Evolutionary conservation across 208 protist species (phyloP), one percentile per base, ranked within the genome.

Genomic region (Endotrypanum monterogeii): DNA sequence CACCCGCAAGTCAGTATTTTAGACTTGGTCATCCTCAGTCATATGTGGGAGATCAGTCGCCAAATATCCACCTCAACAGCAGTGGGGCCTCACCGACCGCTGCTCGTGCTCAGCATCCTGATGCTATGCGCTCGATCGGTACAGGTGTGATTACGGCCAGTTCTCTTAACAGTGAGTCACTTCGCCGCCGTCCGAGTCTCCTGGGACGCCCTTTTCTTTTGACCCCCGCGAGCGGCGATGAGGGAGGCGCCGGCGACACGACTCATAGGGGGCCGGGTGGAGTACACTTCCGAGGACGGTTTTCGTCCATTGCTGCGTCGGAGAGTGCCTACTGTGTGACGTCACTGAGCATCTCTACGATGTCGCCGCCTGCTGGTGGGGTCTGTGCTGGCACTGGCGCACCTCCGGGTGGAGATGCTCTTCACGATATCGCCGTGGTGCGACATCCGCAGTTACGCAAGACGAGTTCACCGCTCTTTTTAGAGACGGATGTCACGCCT

Each of bases 131-230:
- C 16, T 23, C 68, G 14, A 55, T 32, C 32, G 14, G 25, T 54
- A 25, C 32, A 32, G 44, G n/a, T 48, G 48, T 66, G 51, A 12
- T 66, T n/a, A 54, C 62, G n/a, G 62, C 66, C 28, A 69, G 75
- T n/a, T 75, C 75, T 30, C 60, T 63, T 25, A 66, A 52, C 23
- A 63, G 62, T 2, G 75, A 60, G n/a, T 58, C 75, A 39, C 39
- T 75, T 20, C 50, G 41, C 18, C 62, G 39, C 54, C 75, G 54
- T 18, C 54, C 62, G 54, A 54, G 75, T 23, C 46, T 67, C 11
- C 62, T 75, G 12, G 63, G 60, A 35, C 50, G 28, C 39, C 20
- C 66, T 35, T 18, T 32, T 2, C 30, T 28, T 18, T 56, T 56
- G 30, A n/a, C 39, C 41, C 46, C 37, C 37, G 63, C 25, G 25